These are phyloP conservation scores for Sonneratia alba DNA, from an alignment of 345 rosid genomes.

Conservation along the genomic window DNA sequence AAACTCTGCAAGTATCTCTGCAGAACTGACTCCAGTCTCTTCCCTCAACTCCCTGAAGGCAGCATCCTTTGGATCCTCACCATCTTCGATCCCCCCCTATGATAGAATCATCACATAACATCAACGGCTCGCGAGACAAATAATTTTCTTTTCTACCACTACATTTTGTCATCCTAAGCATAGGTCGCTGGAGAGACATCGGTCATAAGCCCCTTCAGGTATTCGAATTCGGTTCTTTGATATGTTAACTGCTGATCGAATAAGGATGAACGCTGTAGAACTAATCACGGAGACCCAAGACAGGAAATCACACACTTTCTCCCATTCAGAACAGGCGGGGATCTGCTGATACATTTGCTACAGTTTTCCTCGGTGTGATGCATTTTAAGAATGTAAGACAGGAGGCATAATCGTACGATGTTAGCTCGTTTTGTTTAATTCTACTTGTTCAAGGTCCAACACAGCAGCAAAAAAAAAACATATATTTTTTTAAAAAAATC, in stretches of 20 bases:
- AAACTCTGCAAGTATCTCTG: constrained; percentile 73
- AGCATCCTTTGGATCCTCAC: constrained; percentile 82
- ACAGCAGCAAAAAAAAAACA: background rate
- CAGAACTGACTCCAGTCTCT: constrained; percentile 81
- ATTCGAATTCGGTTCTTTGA: background rate
- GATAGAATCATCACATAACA: background rate
- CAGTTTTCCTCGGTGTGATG: background rate
- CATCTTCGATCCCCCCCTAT: constrained; percentile 86
- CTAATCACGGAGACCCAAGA: background rate
- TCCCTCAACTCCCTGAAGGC: constrained; percentile 82
- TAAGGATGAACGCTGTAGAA: background rate
- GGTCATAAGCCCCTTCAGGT: too few species aligned
- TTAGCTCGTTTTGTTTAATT: background rate
- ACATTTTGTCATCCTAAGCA: background rate
- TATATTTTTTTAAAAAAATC: background rate
- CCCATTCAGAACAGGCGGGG: background rate
- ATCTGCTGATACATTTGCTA: background rate
- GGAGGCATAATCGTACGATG: background rate
- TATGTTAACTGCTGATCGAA: background rate
- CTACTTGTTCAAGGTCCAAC: background rate
- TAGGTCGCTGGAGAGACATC: background rate
- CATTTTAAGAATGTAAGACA: background rate
- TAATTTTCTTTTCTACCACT: background rate
- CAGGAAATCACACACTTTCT: background rate
- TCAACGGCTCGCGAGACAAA: background rate